Evolutionary conservation across 2,329 filamentous ascomycete genomes (phyloP), one percentile per base, ranked within the genome.

Genomic region (Paecilomyces niveus): DNA sequence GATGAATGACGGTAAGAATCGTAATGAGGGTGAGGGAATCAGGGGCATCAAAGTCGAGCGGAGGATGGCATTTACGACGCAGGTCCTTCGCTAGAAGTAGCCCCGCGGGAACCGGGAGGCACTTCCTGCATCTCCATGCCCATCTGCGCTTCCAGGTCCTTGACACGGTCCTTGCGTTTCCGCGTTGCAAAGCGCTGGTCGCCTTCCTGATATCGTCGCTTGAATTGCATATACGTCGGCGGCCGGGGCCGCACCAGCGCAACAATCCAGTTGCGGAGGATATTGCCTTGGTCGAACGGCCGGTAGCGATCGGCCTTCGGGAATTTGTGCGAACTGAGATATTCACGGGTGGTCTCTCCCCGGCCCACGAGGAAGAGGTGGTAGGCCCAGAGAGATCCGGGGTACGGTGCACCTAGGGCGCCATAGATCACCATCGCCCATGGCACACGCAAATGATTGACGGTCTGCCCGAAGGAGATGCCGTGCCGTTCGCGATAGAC

Each of bases 301-400:
- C 92, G 83, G 74, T 96, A 95, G 11, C 94, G 86, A 72, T 99
- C 93, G 66, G 89, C 88, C 76, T 94, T 95, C 62, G 88, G 79
- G 72, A 99, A 97, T 74, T 97, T 97, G 75, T 96, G 91, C 3
- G 89, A 92, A 75, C 96, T 96, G 63, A 99, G 85, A 72, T 96
- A 97, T 75, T 99, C 94, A 65, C 94, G 83, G 0, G 94, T 99
- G 0, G 93, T 99, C 78, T 99, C 93, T 54, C 93, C 94, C 32
- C 93, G 83, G 6, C 86, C 89, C 77, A 95, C 91, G 51, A 99
- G 81, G 77, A 96, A 97, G 53, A 97, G 71, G 75, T 99, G 94
- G 72, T 99, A 99, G 22, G 84, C 83, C 79, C 87, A 90, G 5
- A 99, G 79, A 51, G 91, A 90, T 49, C 87, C 84, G 0, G 93